Conservation (phyloP, 352 stramenopile genomes). For the Nothophytophthora sp. region DNA sequence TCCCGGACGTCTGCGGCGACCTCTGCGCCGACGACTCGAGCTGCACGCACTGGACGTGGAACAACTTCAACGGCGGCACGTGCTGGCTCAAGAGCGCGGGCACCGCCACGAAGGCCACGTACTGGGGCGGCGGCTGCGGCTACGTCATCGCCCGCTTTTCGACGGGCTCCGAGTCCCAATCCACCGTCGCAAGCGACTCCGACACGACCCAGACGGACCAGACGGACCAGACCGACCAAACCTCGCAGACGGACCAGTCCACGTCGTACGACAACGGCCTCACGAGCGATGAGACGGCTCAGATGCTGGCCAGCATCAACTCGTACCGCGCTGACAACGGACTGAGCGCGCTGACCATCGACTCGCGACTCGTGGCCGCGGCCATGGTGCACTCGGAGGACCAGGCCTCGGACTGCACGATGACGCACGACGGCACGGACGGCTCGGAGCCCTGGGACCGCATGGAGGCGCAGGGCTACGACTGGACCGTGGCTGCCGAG, state of each 20-base stretch:
- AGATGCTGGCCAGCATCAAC: constrained; percentile 59
- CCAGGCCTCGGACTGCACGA: constrained; percentile 39
- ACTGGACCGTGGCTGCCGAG: constrained; percentile 40
- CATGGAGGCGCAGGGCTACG: constrained; percentile 36
- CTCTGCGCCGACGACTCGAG: constrained; percentile 26
- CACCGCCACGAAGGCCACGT: constrained; percentile 8
- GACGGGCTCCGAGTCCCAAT: constrained; percentile 4
- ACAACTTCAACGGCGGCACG: constrained; percentile 34
- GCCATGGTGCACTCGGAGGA: constrained; percentile 46
- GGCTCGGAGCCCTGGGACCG: constrained; percentile 40
- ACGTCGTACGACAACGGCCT: constrained; percentile 37
- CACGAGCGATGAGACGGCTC: constrained; percentile 24
- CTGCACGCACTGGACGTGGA: constrained; percentile 52
- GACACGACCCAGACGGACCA: constrained; percentile 2
- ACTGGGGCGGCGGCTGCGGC: constrained; percentile 34
- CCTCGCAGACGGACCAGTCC: constrained; percentile 7
- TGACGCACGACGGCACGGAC: constrained; percentile 45
- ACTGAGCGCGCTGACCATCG: constrained; percentile 35
- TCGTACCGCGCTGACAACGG: constrained; percentile 43
- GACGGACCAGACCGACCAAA: constrained; percentile 4
- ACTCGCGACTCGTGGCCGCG: constrained; percentile 35
- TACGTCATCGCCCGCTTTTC: constrained; percentile 46
- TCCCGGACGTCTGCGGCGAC: constrained; percentile 40
- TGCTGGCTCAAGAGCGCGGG: constrained; percentile 50
- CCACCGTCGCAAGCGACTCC: background rate